These are phyloP conservation scores for Parmales sp. DNA, from an alignment of 108 stramenopile species.

Conservation along the genomic window DNA sequence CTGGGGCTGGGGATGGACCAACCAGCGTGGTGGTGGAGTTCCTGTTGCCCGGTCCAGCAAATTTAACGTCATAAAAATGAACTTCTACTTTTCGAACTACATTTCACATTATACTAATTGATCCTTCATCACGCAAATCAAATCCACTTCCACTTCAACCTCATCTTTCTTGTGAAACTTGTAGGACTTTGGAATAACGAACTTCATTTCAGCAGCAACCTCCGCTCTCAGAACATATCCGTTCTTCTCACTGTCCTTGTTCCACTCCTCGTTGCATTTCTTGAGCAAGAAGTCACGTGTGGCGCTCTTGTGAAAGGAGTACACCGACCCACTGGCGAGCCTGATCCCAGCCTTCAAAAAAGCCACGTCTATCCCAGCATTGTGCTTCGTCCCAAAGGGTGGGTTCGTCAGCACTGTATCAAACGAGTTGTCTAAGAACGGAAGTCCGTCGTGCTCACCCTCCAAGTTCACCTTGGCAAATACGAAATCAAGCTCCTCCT, in stretches of 20 bases:
- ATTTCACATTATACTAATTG: too few relatives aligned
- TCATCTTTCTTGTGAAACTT: slow-evolving; percentile 75
- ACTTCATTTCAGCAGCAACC: slow-evolving; percentile 87
- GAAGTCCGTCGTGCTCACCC: slow-evolving; percentile 50
- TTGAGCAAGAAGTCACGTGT: slow-evolving; percentile 69
- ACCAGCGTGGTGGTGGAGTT: too few relatives aligned
- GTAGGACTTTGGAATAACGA: slow-evolving; percentile 85
- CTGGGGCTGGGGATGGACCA: too few relatives aligned
- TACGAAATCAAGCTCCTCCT: neutral
- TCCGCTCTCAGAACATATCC: too few relatives aligned
- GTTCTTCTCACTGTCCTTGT: slow-evolving; percentile 39
- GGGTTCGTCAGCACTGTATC: slow-evolving; percentile 75
- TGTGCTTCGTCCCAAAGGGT: slow-evolving; percentile 80
- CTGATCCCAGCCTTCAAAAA: slow-evolving; percentile 55
- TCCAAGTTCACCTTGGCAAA: neutral
- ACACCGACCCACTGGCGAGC: slow-evolving; percentile 66
- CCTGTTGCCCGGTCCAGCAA: too few relatives aligned
- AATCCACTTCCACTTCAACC: slow-evolving; percentile 84
- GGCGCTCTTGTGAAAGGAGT: slow-evolving; percentile 87
- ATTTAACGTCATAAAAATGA: too few relatives aligned
- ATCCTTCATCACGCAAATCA: slow-evolving; percentile 80
- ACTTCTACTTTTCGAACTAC: too few relatives aligned
- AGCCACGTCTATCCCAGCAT: slow-evolving; percentile 73
- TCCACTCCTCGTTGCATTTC: slow-evolving; percentile 53
- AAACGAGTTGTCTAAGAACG: slow-evolving; percentile 46